Conservation (phyloP, 805 yeast species). For the Ogataea methylovora region DNA sequence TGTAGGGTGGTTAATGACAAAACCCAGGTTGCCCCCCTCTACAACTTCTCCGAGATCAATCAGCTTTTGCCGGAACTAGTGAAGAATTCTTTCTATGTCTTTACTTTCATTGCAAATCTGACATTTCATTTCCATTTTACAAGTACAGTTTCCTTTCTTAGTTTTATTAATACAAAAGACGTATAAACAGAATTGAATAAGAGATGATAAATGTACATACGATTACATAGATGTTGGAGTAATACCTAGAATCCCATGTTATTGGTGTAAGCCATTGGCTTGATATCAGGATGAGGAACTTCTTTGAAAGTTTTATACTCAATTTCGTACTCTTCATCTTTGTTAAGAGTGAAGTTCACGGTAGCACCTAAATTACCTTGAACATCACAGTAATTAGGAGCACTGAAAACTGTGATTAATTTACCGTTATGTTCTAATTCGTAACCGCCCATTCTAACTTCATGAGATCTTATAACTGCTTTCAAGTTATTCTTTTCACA, state of each 20-base stretch:
- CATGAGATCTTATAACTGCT: constrained; percentile 89
- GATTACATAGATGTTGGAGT: too few relatives aligned
- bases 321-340: constrained; percentile 40
- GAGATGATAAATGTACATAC: too few relatives aligned
- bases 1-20: constrained; percentile 31
- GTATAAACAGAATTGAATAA: too few relatives aligned
- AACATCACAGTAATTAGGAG: constrained; percentile 94
- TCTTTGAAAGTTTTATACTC: constrained; percentile 62
- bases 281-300: constrained; percentile 82
- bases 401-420: constrained; percentile 91
- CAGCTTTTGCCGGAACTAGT: too few relatives aligned
- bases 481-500: constrained; percentile 63
- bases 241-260: constrained; percentile 35
- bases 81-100: too few relatives aligned
- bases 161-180: too few relatives aligned
- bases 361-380: constrained; percentile 90
- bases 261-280: constrained; percentile 87
- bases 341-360: constrained; percentile 52
- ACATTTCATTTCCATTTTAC: too few relatives aligned
- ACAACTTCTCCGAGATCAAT: constrained; percentile 28
- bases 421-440: constrained; percentile 81
- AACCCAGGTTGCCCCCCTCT: constrained; percentile 30
- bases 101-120: too few relatives aligned
- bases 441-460: constrained; percentile 88
- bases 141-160: too few relatives aligned